Base-by-base conservation (phyloP, 148 eudicot species). In the Persicaria tinctoria region DNA sequence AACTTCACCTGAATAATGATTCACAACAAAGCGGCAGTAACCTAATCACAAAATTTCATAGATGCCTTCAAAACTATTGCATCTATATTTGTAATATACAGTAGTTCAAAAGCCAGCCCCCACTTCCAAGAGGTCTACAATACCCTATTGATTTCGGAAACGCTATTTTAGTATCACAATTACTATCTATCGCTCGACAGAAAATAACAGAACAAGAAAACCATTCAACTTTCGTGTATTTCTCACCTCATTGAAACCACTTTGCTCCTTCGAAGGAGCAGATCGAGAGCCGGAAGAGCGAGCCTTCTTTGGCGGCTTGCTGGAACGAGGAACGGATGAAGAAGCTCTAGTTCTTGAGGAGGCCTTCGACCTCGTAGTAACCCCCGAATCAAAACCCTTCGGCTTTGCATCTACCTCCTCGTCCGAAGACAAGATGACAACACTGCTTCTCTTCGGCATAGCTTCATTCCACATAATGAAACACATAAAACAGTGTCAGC, bases 381-480 rank as follows among this genome's bases (percentile, higher is more conserved):
- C 54, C 63, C 68, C 74, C 49, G 0, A 23, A 68, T 53, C 57
- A 53, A 53, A 9, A 16, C n/a, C n/a, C 73, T 45, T 44, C 0
- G 50, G 7, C 38, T 53, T 68, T 14, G 32, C 74, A n/a, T 45
- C 60, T 45, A 78, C 85, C 5, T 80, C 91, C 38, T 88, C 89
- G 56, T 86, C 89, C 17, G 84, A 81, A 17, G 84, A 86, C 45
- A 80, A 70, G 14, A 86, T 69, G 17, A 86, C 83, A 11, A 86
- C 75, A 23, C 78, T 70, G 51, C 74, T 77, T 73, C 89, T 82
- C 84, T 83, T 87, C 51, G 74, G 82, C 84, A 79, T 88, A 82
- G 72, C 76, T 62, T 62, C 44, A 27, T 4, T 62, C 44, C 12
- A 75, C 69, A 78, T 83, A 81, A 82, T 78, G 76, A 80, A 75